Conservation (phyloP, 2,329 filamentous ascomycete genomes). For the Diaporthe ampelina region DNA sequence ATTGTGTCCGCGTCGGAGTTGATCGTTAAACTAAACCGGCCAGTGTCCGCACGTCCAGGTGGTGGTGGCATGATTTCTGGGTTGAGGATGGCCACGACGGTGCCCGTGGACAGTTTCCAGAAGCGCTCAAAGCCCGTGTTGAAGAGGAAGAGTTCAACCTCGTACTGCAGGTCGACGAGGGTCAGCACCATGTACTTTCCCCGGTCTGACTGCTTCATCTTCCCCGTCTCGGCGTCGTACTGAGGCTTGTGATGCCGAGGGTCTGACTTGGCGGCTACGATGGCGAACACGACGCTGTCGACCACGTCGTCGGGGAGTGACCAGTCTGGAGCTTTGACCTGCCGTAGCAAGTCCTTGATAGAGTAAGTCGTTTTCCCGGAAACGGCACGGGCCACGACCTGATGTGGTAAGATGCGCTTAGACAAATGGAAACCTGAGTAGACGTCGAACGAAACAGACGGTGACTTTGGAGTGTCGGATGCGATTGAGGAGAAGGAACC, state of each 20-base stretch:
- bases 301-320: slow-evolving; percentile 85
- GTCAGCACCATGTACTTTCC: slow-evolving; percentile 95
- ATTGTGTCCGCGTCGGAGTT: slow-evolving; percentile 90
- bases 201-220: slow-evolving; percentile 67
- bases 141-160: slow-evolving; percentile 93
- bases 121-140: slow-evolving; percentile 90
- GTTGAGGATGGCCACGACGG: slow-evolving; percentile 91
- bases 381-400: slow-evolving; percentile 82
- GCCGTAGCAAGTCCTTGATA: slow-evolving; percentile 84
- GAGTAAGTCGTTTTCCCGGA: slow-evolving; percentile 82
- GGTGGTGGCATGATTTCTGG: slow-evolving; percentile 91
- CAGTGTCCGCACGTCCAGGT: slow-evolving; percentile 79
- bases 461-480: slow-evolving; percentile 48
- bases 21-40: slow-evolving; percentile 87
- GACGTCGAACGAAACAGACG: slow-evolving; percentile 78
- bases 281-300: slow-evolving; percentile 90
- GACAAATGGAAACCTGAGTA: slow-evolving; percentile 90
- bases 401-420: slow-evolving; percentile 85
- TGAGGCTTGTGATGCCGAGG: slow-evolving; percentile 73
- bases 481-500: slow-evolving; percentile 41
- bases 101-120: slow-evolving; percentile 95
- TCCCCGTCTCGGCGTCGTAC: slow-evolving; percentile 58
- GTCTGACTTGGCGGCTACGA: slow-evolving; percentile 89
- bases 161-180: slow-evolving; percentile 89
- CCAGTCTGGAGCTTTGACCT: slow-evolving; percentile 86